Conservation (phyloP, 2,329 filamentous ascomycete species). For the Fusarium lyarnte region DNA sequence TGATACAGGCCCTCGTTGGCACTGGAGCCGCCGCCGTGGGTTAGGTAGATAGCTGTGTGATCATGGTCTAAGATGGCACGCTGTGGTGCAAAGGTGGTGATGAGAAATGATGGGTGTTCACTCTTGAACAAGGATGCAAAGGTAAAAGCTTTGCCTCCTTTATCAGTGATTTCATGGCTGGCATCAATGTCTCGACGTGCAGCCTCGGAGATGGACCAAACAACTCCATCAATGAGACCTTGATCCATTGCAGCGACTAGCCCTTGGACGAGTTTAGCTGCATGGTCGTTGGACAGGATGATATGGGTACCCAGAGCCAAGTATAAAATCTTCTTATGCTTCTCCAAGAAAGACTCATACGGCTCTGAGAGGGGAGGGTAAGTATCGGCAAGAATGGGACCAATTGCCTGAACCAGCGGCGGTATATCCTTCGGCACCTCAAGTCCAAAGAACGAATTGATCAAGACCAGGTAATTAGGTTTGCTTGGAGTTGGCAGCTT, state of each 20-base stretch:
- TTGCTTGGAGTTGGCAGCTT: slow-evolving; percentile 43
- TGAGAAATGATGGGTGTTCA: background rate
- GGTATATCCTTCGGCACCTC: slow-evolving; percentile 54
- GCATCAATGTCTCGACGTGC: slow-evolving; percentile 31
- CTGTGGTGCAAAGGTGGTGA: slow-evolving; percentile 50
- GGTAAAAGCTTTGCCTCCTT: slow-evolving; percentile 25
- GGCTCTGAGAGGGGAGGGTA: slow-evolving; percentile 43
- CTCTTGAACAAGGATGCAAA: slow-evolving; percentile 36
- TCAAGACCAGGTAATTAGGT: slow-evolving; percentile 52
- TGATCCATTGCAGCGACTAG: slow-evolving; percentile 32
- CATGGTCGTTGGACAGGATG: slow-evolving; percentile 39
- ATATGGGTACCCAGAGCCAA: slow-evolving; percentile 53
- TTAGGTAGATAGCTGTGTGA: slow-evolving; percentile 49
- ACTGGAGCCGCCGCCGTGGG: slow-evolving; percentile 52
- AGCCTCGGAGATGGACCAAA: slow-evolving; percentile 47
- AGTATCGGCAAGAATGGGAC: slow-evolving; percentile 49
- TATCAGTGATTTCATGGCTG: background rate
- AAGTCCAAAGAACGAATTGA: slow-evolving; percentile 56
- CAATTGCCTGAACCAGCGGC: slow-evolving; percentile 49
- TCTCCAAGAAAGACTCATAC: slow-evolving; percentile 42
- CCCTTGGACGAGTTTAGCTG: slow-evolving; percentile 44
- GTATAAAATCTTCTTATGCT: slow-evolving; percentile 46
- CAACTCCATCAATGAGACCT: slow-evolving; percentile 48
- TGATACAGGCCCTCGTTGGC: slow-evolving; percentile 53
- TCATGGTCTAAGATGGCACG: slow-evolving; percentile 50